Evolutionary conservation across 2,329 filamentous ascomycete genomes (phyloP).

Genomic region (Cladosporium sp.): DNA sequence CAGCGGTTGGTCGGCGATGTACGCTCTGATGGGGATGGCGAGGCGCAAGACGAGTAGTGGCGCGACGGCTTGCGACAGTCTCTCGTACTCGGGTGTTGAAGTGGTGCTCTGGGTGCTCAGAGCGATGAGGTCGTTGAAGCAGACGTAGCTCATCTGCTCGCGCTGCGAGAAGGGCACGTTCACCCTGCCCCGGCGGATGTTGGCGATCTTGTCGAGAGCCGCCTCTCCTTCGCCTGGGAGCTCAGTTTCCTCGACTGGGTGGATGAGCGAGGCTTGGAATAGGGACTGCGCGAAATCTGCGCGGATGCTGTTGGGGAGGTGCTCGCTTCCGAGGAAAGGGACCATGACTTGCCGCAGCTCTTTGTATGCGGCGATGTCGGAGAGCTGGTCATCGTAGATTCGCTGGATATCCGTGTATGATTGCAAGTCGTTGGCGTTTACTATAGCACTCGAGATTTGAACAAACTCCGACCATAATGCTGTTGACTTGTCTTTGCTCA

Average conservation of each 20-base stretch:
- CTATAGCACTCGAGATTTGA: conserved; percentile 35
- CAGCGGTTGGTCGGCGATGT: conserved; percentile 87
- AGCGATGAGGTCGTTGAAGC: conserved; percentile 66
- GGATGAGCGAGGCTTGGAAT: conserved; percentile 78
- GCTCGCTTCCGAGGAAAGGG: conserved; percentile 62
- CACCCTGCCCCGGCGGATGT: conserved; percentile 67
- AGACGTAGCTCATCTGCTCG: conserved; percentile 71
- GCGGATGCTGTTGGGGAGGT: conserved; percentile 64
- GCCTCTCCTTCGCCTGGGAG: conserved; percentile 47
- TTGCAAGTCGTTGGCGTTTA: conserved; percentile 34
- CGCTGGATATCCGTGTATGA: conserved; percentile 21
- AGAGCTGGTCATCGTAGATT: conserved; percentile 67
- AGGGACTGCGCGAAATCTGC: conserved; percentile 69
- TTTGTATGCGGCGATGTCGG: conserved; percentile 73
- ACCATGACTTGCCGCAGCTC: conserved; percentile 69
- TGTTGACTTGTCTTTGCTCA: conserved; percentile 36
- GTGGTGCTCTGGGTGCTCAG: conserved; percentile 27
- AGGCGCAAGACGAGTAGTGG: conserved; percentile 80
- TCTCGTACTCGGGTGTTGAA: conserved; percentile 40
- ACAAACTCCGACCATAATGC: conserved; percentile 60
- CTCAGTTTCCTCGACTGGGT: conserved; percentile 62
- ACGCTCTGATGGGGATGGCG: conserved; percentile 74
- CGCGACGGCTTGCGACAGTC: conserved; percentile 70
- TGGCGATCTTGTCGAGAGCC: conserved; percentile 60
- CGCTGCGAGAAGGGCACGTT: conserved; percentile 62